phyloP scores from a whole-genome alignment of 2,329 filamentous ascomycete species.

The Corniculantispora saksenae region DNA sequence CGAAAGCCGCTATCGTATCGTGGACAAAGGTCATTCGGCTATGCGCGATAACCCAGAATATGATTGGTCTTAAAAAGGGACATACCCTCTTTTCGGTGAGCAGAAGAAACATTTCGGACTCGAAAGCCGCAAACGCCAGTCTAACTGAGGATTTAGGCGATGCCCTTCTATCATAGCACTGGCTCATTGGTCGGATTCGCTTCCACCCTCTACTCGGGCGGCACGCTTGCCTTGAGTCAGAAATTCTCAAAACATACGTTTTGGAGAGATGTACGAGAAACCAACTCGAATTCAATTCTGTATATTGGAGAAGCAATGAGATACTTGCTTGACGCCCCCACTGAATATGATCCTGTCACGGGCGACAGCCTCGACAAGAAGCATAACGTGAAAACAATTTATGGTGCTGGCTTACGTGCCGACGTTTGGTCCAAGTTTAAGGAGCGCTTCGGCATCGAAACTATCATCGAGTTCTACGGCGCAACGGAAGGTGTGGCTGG shows the following conservation, averaged over 20 bases:
- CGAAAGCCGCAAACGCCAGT: background rate
- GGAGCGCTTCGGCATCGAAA: conserved; percentile 73
- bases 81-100: conserved; percentile 30
- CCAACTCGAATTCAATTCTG: conserved; percentile 74
- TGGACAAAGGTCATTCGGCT: conserved; percentile 57
- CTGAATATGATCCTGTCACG: conserved; percentile 61
- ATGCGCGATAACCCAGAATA: conserved; percentile 49
- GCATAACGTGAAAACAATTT: conserved; percentile 70
- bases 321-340: conserved; percentile 71
- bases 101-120: background rate
- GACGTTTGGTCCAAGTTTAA: conserved; percentile 86
- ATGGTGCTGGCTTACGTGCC: conserved; percentile 82
- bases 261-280: conserved; percentile 71
- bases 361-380: conserved; percentile 71
- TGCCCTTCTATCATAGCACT: conserved; percentile 87
- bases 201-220: conserved; percentile 59
- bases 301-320: conserved; percentile 88
- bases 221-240: conserved; percentile 69
- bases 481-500: conserved; percentile 72
- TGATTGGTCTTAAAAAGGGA: conserved; percentile 59
- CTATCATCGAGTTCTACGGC: conserved; percentile 79
- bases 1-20: conserved; percentile 69
- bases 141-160: conserved; percentile 54
- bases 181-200: conserved; percentile 71
- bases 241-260: conserved; percentile 78